Evolutionary conservation across 1,139 yeast genomes (phyloP).

Genomic region (Yamadazyma triangularis): DNA sequence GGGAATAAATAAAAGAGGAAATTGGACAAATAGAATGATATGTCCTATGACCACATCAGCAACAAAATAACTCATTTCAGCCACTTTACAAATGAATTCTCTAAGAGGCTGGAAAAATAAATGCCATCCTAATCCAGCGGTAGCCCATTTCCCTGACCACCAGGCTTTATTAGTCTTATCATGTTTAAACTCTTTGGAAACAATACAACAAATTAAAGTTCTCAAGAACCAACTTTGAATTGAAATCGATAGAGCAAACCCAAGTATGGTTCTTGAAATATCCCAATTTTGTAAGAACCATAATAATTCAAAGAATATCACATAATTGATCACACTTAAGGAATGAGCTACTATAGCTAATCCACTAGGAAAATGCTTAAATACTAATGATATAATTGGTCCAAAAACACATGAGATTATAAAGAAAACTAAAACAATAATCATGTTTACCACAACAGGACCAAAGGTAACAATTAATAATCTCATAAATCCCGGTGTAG

Average conservation of each 20-base stretch:
- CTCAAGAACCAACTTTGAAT: constrained; percentile 45
- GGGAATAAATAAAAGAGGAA: constrained; percentile 53
- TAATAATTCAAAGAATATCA: constrained; percentile 44
- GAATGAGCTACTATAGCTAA: constrained; percentile 43
- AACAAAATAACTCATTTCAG: constrained; percentile 52
- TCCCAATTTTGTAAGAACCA: constrained; percentile 54
- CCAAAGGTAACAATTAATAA: constrained; percentile 37
- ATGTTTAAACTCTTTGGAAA: constrained; percentile 48
- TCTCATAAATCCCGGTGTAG: constrained; percentile 34
- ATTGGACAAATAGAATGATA: constrained; percentile 42
- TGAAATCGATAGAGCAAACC: constrained; percentile 35
- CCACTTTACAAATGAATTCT: constrained; percentile 49
- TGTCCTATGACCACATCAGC: constrained; percentile 53
- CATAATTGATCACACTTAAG: constrained; percentile 37
- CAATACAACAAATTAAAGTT: constrained; percentile 29
- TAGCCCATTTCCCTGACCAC: constrained; percentile 69
- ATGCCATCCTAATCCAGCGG: constrained; percentile 49
- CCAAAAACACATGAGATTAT: constrained; percentile 41
- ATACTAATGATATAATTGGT: constrained; percentile 35
- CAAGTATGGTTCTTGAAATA: constrained; percentile 44
- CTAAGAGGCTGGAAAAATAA: constrained; percentile 50
- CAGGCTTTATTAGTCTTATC: constrained; percentile 52
- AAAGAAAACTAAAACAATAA: constrained; percentile 33
- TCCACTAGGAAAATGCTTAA: constrained; percentile 37
- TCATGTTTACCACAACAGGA: constrained; percentile 45